Evolutionary conservation across 1,284 basidiomycete genomes (phyloP), one percentile per base, ranked within the genome.

Genomic region (Microbotryum violaceum): DNA sequence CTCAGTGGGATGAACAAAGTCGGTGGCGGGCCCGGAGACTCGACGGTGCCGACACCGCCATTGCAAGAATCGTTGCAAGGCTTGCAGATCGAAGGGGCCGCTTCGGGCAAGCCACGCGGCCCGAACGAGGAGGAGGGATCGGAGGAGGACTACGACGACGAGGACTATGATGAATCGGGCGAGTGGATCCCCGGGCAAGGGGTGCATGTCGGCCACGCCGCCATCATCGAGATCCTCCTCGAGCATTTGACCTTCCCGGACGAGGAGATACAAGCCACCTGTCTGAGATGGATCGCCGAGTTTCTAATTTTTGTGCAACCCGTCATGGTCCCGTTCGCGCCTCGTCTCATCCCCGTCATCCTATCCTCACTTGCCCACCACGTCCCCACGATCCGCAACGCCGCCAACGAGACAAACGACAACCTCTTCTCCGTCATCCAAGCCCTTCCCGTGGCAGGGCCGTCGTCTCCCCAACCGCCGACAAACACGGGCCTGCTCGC

Each of bases 201-300:
- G 2, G 91, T 98, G 8, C 82, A 82, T 63, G 87, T 99, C 63
- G 87, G 97, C 75, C 91, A 94, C 74, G 83, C 85, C 6, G 86
- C 91, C 10, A 91, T 99, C 61, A 85, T 97, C 60, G 91, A 97
- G 71, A 97, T 96, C 66, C 79, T 99, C 46, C 85, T 98, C n/a
- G 83, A 85, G 66, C 91, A 97, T 72, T 79, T 97, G 31, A 85
- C 88, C 55, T 83, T 82, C 66, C 86, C 90, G 68, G 76, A 77
- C 58, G 76, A 77, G 56, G 77, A 78, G 65, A 76, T 77, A 44
- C 76, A 78, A 55, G 73, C 76, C 1, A 77, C 76, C 9, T 76
- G 75, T 31, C 81, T 98, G 44, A 82, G 85, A 67, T 99, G 96
- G 96, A 81, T 99, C 37, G 84, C 89, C 21, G 91, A 93, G 65